Evolutionary conservation across 2,329 filamentous ascomycete species (phyloP), one percentile per base, ranked within the genome.

Genomic region (Fusarium oxysporum): DNA sequence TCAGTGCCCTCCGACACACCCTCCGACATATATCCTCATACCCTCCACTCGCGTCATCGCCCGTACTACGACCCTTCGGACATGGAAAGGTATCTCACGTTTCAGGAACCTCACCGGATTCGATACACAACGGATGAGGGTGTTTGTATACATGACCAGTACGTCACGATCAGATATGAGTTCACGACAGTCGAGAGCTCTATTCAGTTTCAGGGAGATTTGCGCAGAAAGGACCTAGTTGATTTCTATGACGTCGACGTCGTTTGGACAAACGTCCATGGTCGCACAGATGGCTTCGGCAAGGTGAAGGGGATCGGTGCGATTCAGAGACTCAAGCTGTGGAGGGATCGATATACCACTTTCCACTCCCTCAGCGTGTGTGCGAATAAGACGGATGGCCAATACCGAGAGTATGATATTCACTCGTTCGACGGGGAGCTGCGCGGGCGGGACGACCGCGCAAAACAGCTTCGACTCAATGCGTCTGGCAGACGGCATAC

Each of bases 191-290:
- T 86, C 54, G 84, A 86, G 53, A 79, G 82, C 23, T 87, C 86
- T 2, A 78, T 84, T 25, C 84, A 83, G 30, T 86, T 88, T 65
- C 86, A 88, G 68, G 81, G 85, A 56, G 86, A 88, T 61, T 72
- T 88, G 41, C 83, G 86, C 28, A 78, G 80, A 35, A 85, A 85
- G 74, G 84, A 87, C 47, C 76, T 88, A 28, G 74, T 88, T 37
- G 86, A 84, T 72, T 87, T 86, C 76, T 88, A 85, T 62, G 86
- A 88, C 65, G 82, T 87, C 37, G 86, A 88, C 68, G 86, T 88
- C 14, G 80, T 86, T 40, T 88, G 86, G 86, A 86, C 85, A 28
- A 86, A 88, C 68, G 77, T 81, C 8, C 85, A 88, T 67, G 80
- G 84, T 51, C 82, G 86, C 43, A 87, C 85, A 6, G 86, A 88